Evolutionary conservation across 148 eudicot genomes (phyloP).

Genomic region (Cornus controversa): DNA sequence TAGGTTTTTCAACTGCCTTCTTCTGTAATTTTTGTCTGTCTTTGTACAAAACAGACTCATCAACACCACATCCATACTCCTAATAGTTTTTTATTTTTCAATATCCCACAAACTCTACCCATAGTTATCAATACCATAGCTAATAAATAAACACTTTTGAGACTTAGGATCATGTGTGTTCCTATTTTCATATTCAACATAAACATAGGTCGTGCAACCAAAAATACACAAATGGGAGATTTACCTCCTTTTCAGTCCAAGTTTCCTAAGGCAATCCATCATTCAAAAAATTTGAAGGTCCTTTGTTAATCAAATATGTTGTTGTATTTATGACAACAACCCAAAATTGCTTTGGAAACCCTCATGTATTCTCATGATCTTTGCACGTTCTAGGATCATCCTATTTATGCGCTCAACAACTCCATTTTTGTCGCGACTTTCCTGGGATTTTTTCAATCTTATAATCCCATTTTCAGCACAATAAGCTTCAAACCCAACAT

Average conservation of each 20-base stretch:
- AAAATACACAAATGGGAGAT: not conserved
- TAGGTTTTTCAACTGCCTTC: not conserved
- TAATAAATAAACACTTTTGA: not conserved
- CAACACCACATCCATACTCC: not conserved
- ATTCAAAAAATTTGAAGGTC: slow-evolving; percentile 2
- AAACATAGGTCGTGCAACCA: not conserved
- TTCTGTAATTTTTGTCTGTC: not conserved
- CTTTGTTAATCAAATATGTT: not conserved
- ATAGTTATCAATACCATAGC: not conserved
- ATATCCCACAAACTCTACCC: not conserved
- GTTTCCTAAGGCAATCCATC: not conserved
- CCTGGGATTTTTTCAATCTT: not conserved
- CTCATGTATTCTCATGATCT: not conserved
- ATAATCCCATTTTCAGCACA: not conserved
- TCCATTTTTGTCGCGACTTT: not conserved
- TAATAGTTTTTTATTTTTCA: not conserved
- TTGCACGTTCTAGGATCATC: not conserved
- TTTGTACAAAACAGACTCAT: not conserved
- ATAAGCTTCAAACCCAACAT: not conserved
- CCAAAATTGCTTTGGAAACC: slow-evolving; percentile 8
- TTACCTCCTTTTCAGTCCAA: not conserved
- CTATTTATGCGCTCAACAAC: not conserved
- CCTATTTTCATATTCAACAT: not conserved
- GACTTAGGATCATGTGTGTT: not conserved
- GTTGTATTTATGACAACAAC: slow-evolving; percentile 1